A percentile compares a stretch with the other conserved stretches of the same genome.
Evolutionary conservation across 176 grass and related monocot genomes (phyloP).

Genomic region (Poa pratensis): DNA sequence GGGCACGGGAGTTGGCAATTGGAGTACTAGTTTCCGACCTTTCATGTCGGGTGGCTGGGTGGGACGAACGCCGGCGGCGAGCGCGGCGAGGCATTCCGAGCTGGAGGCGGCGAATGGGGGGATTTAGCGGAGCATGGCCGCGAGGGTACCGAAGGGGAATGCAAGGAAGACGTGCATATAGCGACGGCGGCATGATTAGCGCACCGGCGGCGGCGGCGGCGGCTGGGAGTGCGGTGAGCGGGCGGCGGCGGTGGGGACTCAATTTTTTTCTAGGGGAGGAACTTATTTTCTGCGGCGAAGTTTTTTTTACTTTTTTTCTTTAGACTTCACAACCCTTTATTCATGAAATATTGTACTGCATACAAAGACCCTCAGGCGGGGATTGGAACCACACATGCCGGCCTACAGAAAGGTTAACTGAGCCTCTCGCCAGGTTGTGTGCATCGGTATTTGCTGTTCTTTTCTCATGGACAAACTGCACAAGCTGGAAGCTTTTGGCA

Average conservation of each 20-base stretch:
- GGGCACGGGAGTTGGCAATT: not conserved
- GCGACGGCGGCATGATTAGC: not conserved
- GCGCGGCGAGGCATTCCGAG: not conserved
- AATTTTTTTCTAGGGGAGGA: too few species aligned
- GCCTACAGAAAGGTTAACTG: too few species aligned
- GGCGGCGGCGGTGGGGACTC: not conserved
- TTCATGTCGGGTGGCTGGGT: not conserved
- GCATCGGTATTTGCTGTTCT: too few species aligned
- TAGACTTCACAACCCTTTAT: too few species aligned
- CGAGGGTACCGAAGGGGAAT: not conserved
- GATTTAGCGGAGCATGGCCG: not conserved
- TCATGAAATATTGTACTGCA: too few species aligned
- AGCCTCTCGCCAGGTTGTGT: too few species aligned
- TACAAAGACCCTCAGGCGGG: too few species aligned
- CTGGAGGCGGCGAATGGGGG: not conserved
- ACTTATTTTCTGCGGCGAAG: too few species aligned
- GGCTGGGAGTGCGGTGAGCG: not conserved
- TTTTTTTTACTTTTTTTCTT: too few species aligned
- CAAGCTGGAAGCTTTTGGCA: too few species aligned
- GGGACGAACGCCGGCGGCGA: not conserved
- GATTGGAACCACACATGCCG: too few species aligned
- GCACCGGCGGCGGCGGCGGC: not conserved
- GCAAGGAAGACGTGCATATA: not conserved
- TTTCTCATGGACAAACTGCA: too few species aligned
- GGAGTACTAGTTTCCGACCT: not conserved